Conservation (phyloP, 805 yeast genomes). For the Hanseniaspora nectarophila region DNA sequence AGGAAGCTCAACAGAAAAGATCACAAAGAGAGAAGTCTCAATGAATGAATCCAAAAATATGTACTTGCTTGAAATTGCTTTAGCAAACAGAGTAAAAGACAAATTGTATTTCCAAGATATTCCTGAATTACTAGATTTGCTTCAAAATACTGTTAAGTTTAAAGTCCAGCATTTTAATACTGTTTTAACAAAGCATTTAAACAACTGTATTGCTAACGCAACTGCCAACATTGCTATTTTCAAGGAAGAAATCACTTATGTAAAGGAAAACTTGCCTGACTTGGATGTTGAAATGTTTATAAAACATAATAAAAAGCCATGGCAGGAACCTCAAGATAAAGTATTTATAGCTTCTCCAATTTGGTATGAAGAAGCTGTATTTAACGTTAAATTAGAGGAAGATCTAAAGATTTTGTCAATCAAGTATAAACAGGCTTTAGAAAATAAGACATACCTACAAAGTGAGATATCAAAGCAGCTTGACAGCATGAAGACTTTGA, state of each 20-base stretch:
- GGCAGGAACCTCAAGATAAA: conserved; percentile 84
- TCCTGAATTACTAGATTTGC: conserved; percentile 76
- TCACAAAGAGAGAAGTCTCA: conserved; percentile 52
- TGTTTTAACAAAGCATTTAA: conserved; percentile 23
- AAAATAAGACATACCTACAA: conserved; percentile 24
- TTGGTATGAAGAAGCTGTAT: conserved; percentile 91
- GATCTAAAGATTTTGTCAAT: conserved; percentile 48
- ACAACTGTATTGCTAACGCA: conserved; percentile 27
- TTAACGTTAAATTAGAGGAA: conserved; percentile 45
- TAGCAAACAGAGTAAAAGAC: conserved; percentile 84
- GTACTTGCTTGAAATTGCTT: conserved; percentile 66
- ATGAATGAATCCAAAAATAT: conserved; percentile 84
- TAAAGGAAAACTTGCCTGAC: conserved; percentile 57
- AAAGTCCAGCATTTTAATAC: conserved; percentile 62
- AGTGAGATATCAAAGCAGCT: conserved; percentile 25
- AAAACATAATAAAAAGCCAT: conserved; percentile 63
- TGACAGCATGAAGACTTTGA: conserved; percentile 30
- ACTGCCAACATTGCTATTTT: conserved; percentile 41
- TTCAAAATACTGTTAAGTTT: conserved; percentile 73
- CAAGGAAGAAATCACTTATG: conserved; percentile 45
- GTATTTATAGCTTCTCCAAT: conserved; percentile 76
- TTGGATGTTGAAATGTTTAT: conserved; percentile 83
- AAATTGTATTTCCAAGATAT: conserved; percentile 85
- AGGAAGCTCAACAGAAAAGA: conserved; percentile 50
- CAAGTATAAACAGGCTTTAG: conserved; percentile 35